phyloP scores from a whole-genome alignment of 352 stramenopile genomes.

The Phytophthora litchii region DNA sequence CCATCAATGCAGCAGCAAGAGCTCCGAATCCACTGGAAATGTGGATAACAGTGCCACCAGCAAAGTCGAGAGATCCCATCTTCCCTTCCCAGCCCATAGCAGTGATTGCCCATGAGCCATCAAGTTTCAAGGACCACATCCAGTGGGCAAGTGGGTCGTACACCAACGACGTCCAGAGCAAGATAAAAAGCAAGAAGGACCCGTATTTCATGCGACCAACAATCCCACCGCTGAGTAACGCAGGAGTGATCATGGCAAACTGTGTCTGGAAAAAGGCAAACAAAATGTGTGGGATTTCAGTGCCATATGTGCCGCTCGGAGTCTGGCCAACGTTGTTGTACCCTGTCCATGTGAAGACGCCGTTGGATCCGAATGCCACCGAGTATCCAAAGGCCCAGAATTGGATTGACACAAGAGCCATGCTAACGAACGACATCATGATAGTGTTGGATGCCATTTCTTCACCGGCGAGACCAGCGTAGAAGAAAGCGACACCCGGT shows the following conservation, averaged over 20 bases:
- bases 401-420: conserved; percentile 79
- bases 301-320: conserved; percentile 57
- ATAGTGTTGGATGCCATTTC: conserved; percentile 86
- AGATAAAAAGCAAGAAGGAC: conserved; percentile 75
- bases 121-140: conserved; percentile 83
- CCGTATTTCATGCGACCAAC: conserved; percentile 87
- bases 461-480: conserved; percentile 76
- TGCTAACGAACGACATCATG: conserved; percentile 84
- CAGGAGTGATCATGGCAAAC: conserved; percentile 84
- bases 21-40: conserved; percentile 80
- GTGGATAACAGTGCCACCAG: conserved; percentile 86
- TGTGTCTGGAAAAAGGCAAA: conserved; percentile 87
- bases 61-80: conserved; percentile 82
- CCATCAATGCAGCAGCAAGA: conserved; percentile 69
- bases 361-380: conserved; percentile 61
- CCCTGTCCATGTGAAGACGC: conserved; percentile 59
- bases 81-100: conserved; percentile 69
- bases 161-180: conserved; percentile 84
- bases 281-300: conserved; percentile 66
- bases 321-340: conserved; percentile 59
- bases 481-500: conserved; percentile 80
- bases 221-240: conserved; percentile 76
- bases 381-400: conserved; percentile 85
- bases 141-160: conserved; percentile 87
- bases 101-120: conserved; percentile 48